Evolutionary conservation across 768 basidiomycete species (phyloP), one percentile per base, ranked within the genome.

Genomic region (Mycena sanguinolenta): DNA sequence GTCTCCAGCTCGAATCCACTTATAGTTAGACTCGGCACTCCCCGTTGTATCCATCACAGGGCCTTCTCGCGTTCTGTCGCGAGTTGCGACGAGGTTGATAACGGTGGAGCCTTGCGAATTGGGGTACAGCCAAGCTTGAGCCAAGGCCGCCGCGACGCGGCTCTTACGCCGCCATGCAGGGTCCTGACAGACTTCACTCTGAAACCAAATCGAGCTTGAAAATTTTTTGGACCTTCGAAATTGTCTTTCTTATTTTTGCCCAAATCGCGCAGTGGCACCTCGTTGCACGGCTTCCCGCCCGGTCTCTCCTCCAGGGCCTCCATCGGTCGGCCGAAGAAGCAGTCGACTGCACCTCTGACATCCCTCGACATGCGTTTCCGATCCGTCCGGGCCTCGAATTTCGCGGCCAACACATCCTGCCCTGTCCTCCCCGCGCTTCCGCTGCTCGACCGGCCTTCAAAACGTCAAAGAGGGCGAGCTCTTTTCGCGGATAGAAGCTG

Each of bases 371-470:
- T 60, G 58, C 58, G 30, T 46, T 2, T 69, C 67, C 60, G 67
- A 50, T 13, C 61, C 44, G 46, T 46, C 19, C 55, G 67, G 59
- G 23, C 52, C 46, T 63, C 34, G 44, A 30, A 50, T 27, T 38
- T 60, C 44, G 19, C 44, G 44, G 44, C 36, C 30, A 55, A 27
- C 50, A 34, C 60, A 38, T 30, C 38, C n/a, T 44, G 23, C 46
- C 46, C 19, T 44, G 39, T 19, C 63, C 21, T 52, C 42, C 67
- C 61, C 55, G 67, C 67, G 67, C 67, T 69, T 63, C 67, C 67
- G 67, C 67, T 69, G 49, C 57, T 53, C 44, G 57, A 57, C 62
- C 67, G 67, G 67, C 42, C 67, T 69, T 69, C 32, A 63, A 69
- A 63, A 69, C 67, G 67, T 69, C 67, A 69, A n/a, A 28, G 19